Evolutionary conservation across 441 rosid genomes (phyloP), one percentile per base, ranked within the genome.

Genomic region (Capsella rubella): DNA sequence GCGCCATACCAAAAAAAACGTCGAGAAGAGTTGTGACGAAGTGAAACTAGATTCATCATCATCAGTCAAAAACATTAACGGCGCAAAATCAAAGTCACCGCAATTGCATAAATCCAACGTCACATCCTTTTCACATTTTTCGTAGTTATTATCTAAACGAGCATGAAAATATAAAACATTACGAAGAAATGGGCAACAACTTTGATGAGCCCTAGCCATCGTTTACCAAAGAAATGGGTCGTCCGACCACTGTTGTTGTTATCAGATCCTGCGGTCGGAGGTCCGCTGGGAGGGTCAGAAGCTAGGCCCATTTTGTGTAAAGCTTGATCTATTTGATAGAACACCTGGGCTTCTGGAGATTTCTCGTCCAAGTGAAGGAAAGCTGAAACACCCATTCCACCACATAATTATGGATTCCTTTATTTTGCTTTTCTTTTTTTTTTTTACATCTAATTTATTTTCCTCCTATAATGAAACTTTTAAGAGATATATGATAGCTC

Each of bases 151-250:
- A 27, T 59, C 49, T 61, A 69, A 3, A 58, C 9, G 29, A 67
- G 32, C 21, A 45, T n/a, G 47, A 35, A 7, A 61, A 35, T 21
- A 64, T 4, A 9, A 3, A 45, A 43, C 21, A 39, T 29, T 8
- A 70, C 28, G 5, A 76, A 64, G 21, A 76, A 15, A 39, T 64
- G 42, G 16, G 16, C 62, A 60, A 72, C 32, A 15, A 72, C 14
- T 74, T 64, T 21, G 25, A 21, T 57, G 69, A 76, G 61, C 34
- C 74, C 68, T 29, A 69, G 34, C 78, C 84, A 57, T 43, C 29
- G 72, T 57, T 75, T 74, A 53, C 43, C 32, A n/a, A 16, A 43
- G 64, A 49, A 72, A 27, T 64, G 34, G 59, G 47, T 35, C 11
- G 60, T 9, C 47, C 80, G 83, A 55, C 60, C 28, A 47, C 72